Evolutionary conservation across 176 grass and related monocot genomes (phyloP).

Genomic region (Bromus sterilis): DNA sequence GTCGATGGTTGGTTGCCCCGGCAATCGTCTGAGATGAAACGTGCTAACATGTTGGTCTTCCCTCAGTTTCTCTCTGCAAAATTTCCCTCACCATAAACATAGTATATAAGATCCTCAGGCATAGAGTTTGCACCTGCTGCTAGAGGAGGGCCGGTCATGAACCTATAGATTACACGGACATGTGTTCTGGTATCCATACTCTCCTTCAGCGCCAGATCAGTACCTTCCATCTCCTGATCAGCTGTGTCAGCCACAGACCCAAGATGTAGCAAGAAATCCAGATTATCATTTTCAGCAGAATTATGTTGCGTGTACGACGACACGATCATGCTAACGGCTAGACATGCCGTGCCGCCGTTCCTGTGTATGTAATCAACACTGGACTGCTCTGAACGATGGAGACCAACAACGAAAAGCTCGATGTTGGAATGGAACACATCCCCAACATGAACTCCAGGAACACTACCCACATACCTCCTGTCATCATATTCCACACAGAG

Average conservation of each 20-base stretch:
- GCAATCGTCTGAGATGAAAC: constrained; percentile 50
- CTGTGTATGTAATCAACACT: constrained; percentile 46
- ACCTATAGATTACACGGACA: constrained; percentile 45
- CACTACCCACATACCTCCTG: constrained; percentile 37
- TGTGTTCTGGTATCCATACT: constrained; percentile 64
- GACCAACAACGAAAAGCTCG: constrained; percentile 51
- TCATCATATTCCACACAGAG: neutral
- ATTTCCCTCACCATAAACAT: constrained; percentile 66
- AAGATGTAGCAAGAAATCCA: constrained; percentile 47
- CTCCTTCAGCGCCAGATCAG: constrained; percentile 38
- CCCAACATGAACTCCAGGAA: constrained; percentile 52
- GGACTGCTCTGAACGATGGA: constrained; percentile 24
- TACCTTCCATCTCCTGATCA: constrained; percentile 20
- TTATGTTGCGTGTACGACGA: constrained; percentile 28
- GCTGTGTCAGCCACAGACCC: constrained; percentile 18
- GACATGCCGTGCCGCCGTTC: neutral
- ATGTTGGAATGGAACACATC: constrained; percentile 49
- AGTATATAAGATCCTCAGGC: constrained; percentile 16
- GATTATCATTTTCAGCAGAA: constrained; percentile 30
- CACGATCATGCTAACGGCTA: constrained; percentile 44
- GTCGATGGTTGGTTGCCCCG: constrained; percentile 27
- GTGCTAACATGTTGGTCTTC: constrained; percentile 17
- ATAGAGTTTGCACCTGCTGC: neutral
- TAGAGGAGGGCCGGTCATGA: constrained; percentile 13
- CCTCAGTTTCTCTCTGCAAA: constrained; percentile 1